Evolutionary conservation across 805 yeast genomes (phyloP).

Genomic region (Saturnispora diversa): DNA sequence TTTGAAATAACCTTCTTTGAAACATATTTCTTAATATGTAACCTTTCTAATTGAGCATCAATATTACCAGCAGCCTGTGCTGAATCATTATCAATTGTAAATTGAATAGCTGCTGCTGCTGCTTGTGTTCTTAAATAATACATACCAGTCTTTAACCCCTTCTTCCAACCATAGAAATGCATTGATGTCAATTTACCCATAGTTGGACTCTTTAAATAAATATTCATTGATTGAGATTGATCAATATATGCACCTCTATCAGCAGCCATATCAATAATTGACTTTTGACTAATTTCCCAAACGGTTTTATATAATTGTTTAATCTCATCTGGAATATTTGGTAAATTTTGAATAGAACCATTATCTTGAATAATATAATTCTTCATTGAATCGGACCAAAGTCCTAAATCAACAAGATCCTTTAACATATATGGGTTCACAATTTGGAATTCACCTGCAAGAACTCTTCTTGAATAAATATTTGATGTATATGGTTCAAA

Average conservation of each 20-base stretch:
- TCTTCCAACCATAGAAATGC: constrained; percentile 99
- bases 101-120: constrained; percentile 95
- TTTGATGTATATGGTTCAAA: constrained; percentile 58
- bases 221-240: constrained; percentile 91
- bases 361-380: constrained; percentile 47
- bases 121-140: constrained; percentile 97
- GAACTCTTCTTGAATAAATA: constrained; percentile 54
- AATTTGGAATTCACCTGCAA: constrained; percentile 58
- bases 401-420: constrained; percentile 50
- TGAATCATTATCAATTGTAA: constrained; percentile 57
- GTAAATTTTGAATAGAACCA: constrained; percentile 49
- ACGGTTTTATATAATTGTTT: constrained; percentile 51
- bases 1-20: constrained; percentile 24
- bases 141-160: constrained; percentile 98
- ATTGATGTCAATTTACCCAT: constrained; percentile 96
- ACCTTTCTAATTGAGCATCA: constrained; percentile 25
- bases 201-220: constrained; percentile 86
- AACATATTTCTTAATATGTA: constrained; percentile 30
- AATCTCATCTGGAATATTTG: constrained; percentile 46
- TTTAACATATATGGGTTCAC: constrained; percentile 51
- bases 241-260: constrained; percentile 75
- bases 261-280: constrained; percentile 57
- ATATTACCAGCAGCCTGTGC: constrained; percentile 25
- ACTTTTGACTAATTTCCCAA: constrained; percentile 55
- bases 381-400: constrained; percentile 53